Evolutionary conservation across 2,329 filamentous ascomycete species (phyloP).

Genomic region (Dichotomopilus funicola): DNA sequence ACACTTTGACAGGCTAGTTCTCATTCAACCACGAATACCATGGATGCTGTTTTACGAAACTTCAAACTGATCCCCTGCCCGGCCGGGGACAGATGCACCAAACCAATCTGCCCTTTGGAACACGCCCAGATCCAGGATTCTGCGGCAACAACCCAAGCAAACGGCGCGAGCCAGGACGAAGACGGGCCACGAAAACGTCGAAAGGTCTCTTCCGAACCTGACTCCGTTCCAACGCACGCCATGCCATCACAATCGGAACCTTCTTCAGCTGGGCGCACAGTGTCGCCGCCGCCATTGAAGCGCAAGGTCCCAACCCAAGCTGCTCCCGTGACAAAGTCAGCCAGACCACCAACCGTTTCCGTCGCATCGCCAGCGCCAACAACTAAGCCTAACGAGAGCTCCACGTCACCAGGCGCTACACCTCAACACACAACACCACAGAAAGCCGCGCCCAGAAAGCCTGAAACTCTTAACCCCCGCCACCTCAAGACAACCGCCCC

Average conservation of each 20-base stretch:
- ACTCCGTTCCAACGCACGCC: neutral
- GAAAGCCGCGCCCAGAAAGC: conserved; percentile 26
- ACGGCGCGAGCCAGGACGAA: conserved; percentile 11
- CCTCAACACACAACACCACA: conserved; percentile 9
- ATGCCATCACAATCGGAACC: conserved; percentile 1
- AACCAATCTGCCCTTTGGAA: conserved; percentile 19
- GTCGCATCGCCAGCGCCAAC: conserved; percentile 5
- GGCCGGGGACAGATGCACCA: conserved; percentile 21
- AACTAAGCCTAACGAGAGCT: neutral
- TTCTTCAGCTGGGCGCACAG: conserved; percentile 14
- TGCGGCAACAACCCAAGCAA: neutral
- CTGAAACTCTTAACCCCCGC: conserved; percentile 61
- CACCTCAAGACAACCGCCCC: conserved; percentile 51
- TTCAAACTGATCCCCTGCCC: conserved; percentile 26
- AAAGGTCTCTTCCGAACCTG: conserved; percentile 19
- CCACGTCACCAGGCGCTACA: conserved; percentile 1
- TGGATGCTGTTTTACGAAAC: conserved; percentile 25
- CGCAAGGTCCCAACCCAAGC: conserved; percentile 8
- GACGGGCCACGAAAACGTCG: conserved; percentile 23
- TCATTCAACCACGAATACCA: conserved; percentile 7
- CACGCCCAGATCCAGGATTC: conserved; percentile 21
- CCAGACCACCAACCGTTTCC: conserved; percentile 2
- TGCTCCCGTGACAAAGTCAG: neutral
- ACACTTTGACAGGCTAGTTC: neutral
- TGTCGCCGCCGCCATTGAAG: conserved; percentile 24